Percentiles rank a stretch among this genome's conserved stretches.
These are phyloP conservation scores for Acrocalymma vagum DNA, from an alignment of 2,329 filamentous ascomycete species.

Conservation along the genomic window DNA sequence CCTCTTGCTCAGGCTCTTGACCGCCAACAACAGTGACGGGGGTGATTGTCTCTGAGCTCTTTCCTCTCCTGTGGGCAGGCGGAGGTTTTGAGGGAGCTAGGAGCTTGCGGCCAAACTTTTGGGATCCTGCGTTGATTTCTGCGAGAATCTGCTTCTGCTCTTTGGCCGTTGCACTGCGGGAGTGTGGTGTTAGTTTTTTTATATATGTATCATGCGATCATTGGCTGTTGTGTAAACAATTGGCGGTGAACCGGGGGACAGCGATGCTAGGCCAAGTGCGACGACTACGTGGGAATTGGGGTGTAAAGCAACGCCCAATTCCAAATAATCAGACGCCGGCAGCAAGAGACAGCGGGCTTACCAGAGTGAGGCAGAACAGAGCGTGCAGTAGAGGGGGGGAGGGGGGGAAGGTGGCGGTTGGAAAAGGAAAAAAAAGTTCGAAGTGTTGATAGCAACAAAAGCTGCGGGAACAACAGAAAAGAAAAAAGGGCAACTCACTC, in stretches of 20 bases:
- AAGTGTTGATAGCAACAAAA: slow-evolving; percentile 16
- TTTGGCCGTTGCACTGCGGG: slow-evolving; percentile 38
- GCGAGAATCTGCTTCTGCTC: slow-evolving; percentile 50
- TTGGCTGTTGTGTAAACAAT: slow-evolving; percentile 20
- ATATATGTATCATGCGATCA: slow-evolving; percentile 5
- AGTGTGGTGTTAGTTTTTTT: slow-evolving; percentile 17
- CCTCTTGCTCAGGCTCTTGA: slow-evolving; percentile 32
- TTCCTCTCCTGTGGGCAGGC: slow-evolving; percentile 29
- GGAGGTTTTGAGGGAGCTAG: slow-evolving; percentile 24
- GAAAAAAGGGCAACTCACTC: slow-evolving; percentile 41
- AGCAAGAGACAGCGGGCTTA: slow-evolving; percentile 16
- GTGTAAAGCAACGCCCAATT: slow-evolving; percentile 3
- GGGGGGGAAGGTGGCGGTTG: slow-evolving; percentile 1
- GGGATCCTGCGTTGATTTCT: slow-evolving; percentile 47
- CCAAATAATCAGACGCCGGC: slow-evolving; percentile 1
- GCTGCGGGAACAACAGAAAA: slow-evolving; percentile 22
- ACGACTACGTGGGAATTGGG: slow-evolving; percentile 4
- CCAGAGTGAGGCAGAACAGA: slow-evolving; percentile 15
- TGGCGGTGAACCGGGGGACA: slow-evolving; percentile 5
- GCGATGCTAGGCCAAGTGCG: slow-evolving; percentile 3
- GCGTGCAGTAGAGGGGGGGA: slow-evolving; percentile 5
- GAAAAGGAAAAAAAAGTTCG: slow-evolving; percentile 10
- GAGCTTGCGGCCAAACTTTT: slow-evolving; percentile 46
- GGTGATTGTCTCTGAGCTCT: slow-evolving; percentile 34
- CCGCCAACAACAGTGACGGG: slow-evolving; percentile 36